Conservation (phyloP, 1,284 basidiomycete genomes). For the Heterobasidion parviporum region DNA sequence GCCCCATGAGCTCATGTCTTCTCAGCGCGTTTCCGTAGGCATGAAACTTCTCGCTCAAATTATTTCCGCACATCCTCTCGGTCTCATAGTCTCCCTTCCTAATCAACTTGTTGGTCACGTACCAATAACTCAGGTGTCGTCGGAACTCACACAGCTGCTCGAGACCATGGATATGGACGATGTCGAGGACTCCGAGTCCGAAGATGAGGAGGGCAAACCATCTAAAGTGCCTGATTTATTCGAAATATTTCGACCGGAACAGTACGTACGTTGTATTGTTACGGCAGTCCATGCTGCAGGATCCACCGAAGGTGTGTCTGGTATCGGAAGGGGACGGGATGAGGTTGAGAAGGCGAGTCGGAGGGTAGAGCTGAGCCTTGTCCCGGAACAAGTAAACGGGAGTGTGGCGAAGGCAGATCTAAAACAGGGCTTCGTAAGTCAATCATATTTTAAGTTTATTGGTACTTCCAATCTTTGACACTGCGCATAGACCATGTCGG, state of each 20-base stretch:
- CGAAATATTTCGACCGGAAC: slow-evolving; percentile 77
- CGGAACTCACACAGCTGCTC: slow-evolving; percentile 68
- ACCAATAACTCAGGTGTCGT: slow-evolving; percentile 92
- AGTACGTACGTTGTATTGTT: slow-evolving; percentile 82
- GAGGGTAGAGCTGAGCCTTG: slow-evolving; percentile 82
- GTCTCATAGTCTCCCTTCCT: slow-evolving; percentile 88
- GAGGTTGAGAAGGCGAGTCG: slow-evolving; percentile 60
- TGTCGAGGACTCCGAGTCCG: slow-evolving; percentile 37
- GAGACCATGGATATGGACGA: slow-evolving; percentile 55
- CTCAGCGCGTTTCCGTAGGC: slow-evolving; percentile 73
- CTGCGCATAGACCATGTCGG: slow-evolving; percentile 56
- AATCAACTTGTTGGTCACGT: slow-evolving; percentile 94
- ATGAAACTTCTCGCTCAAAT: slow-evolving; percentile 87
- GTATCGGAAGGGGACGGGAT: slow-evolving; percentile 54
- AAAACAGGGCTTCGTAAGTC: slow-evolving; percentile 61
- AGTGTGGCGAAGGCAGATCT: slow-evolving; percentile 80
- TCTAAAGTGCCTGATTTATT: slow-evolving; percentile 32
- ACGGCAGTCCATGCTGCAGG: slow-evolving; percentile 56
- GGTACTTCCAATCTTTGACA: slow-evolving; percentile 6
- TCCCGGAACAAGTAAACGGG: slow-evolving; percentile 81
- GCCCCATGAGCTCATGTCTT: neutral
- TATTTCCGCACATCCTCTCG: slow-evolving; percentile 82
- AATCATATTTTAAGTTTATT: neutral
- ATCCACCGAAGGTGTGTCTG: slow-evolving; percentile 40
- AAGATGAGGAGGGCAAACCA: slow-evolving; percentile 25